Base-by-base conservation (phyloP, 2,329 filamentous ascomycete genomes). In the Dactylellina haptotyla region DNA sequence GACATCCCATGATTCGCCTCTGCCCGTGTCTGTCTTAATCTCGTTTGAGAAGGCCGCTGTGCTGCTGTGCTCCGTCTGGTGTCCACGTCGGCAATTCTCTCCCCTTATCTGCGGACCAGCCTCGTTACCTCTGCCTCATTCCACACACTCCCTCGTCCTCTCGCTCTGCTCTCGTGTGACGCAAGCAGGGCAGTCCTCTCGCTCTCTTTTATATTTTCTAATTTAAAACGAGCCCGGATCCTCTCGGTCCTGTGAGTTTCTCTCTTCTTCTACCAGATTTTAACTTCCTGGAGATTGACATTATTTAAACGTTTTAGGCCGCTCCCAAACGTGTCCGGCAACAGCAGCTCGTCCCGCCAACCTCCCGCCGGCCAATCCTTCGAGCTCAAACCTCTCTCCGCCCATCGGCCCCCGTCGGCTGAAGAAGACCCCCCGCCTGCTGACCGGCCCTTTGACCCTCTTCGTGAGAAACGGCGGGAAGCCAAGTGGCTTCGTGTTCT, bases 401-500 rank as follows among this genome's bases (percentile, higher is more conserved):
- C 25, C 41, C 9, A 43, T 54, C 63, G 32, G 53, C 25, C 46
- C 39, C 46, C 43, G 51, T 46, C 53, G 45, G 37, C 48, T 12
- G 25, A 56, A 18, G 25, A 56, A 9, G 14, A 23, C 26, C 12
- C 59, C 16, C 6, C 14, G 41, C 16, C 43, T 58, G 37, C 23
- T 37, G 57, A 65, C 23, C 1, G 14, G 4, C 39, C 10, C 30
- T 46, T 58, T 32, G 32, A 65, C 45, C 25, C 66, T 34, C 53
- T 46, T 2, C 48, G 58, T 32, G 63, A 75, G 67, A 75, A 76
- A 58, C 64, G 63, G 45, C 71, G 66, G 50, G 76, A 78, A 67
- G 69, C 75, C 61, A 78, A 78, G 73, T 77, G 77, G 84, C 86
- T 87, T 81, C 84, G 84, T 79, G 87, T 87, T 85, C 88, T 93